These are phyloP conservation scores for Pseudogymnoascus sp. DNA, from an alignment of 2,329 filamentous ascomycete genomes.

Conservation along the genomic window DNA sequence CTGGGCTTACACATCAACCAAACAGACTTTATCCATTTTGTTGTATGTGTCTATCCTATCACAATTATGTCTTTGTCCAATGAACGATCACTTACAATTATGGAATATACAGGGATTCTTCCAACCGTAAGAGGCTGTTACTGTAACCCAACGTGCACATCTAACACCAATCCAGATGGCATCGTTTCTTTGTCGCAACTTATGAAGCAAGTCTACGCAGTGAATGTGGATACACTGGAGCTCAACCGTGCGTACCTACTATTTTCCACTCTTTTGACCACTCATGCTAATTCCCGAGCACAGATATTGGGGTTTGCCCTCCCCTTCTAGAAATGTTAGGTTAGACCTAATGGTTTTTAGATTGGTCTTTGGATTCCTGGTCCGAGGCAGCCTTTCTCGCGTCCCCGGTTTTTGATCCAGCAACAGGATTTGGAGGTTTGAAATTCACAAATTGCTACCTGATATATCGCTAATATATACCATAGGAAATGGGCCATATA, in stretches of 20 bases:
- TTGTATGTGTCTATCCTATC: conserved; percentile 14
- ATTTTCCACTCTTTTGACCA: neutral
- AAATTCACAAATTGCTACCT: neutral
- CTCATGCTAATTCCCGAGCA: neutral
- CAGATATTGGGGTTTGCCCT: neutral
- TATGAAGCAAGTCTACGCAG: conserved; percentile 32
- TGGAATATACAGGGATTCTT: neutral
- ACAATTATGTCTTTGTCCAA: conserved; percentile 20
- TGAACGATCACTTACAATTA: conserved; percentile 17
- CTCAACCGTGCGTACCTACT: conserved; percentile 14
- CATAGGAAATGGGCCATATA: conserved; percentile 16
- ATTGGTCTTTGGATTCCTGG: conserved; percentile 28
- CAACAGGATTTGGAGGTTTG: conserved; percentile 15
- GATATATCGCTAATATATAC: neutral
- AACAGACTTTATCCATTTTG: conserved; percentile 39
- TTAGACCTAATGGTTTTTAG: conserved; percentile 19
- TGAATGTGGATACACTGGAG: conserved; percentile 36
- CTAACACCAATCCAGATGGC: conserved; percentile 26
- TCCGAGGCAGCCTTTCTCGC: conserved; percentile 26
- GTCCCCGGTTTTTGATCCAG: conserved; percentile 24
- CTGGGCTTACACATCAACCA: conserved; percentile 44
- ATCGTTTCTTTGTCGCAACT: conserved; percentile 30
- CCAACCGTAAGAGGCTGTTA: neutral
- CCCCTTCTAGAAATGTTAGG: neutral
- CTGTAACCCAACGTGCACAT: neutral